These are phyloP conservation scores for Ceratocystis alfenasii DNA, from an alignment of 2,329 filamentous ascomycete genomes.

Conservation along the genomic window DNA sequence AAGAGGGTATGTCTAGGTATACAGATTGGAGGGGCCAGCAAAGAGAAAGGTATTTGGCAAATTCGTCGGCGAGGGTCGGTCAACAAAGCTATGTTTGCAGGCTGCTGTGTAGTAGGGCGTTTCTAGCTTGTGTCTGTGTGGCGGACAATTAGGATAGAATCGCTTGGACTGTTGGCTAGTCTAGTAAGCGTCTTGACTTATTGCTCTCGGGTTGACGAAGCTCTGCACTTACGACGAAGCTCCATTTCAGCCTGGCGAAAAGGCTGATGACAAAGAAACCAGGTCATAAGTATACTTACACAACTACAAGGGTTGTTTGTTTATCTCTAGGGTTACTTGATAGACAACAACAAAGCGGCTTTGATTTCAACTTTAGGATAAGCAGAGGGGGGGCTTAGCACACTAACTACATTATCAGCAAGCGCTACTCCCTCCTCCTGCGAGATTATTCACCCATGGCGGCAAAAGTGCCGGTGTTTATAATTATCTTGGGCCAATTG, in stretches of 20 bases:
- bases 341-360: too few species aligned
- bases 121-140: background rate
- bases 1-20: background rate
- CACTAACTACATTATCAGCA: too few species aligned
- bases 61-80: background rate
- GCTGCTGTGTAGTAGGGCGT: too few species aligned
- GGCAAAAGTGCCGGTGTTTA: too few species aligned
- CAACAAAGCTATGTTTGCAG: too few species aligned
- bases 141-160: background rate
- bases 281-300: background rate
- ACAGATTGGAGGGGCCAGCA: background rate
- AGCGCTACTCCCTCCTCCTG: too few species aligned
- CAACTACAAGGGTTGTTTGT: background rate
- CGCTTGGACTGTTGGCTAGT: background rate
- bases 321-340: background rate
- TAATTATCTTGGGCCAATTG: too few species aligned
- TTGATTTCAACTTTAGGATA: too few species aligned
- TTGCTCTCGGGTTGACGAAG: constrained; percentile 26
- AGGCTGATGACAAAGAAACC: background rate
- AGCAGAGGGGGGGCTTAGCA: too few species aligned
- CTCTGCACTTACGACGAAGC: constrained; percentile 16
- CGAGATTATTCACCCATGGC: too few species aligned
- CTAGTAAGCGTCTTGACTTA: background rate
- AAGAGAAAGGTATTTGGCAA: background rate
- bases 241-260: constrained; percentile 25